These are phyloP conservation scores for Eutypa lata DNA, from an alignment of 2,329 filamentous ascomycete species.

Conservation along the genomic window DNA sequence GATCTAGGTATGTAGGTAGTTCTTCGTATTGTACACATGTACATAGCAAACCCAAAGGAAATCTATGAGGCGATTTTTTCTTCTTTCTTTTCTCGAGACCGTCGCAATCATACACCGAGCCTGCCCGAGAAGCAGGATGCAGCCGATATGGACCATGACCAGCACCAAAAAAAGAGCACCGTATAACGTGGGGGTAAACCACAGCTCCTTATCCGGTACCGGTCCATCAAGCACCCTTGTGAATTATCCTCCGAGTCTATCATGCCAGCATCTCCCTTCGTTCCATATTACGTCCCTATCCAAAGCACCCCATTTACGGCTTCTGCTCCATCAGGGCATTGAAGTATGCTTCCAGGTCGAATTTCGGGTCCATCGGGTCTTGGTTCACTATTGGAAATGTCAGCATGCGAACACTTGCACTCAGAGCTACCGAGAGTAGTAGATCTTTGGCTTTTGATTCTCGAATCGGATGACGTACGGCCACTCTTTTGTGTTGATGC, in stretches of 20 bases:
- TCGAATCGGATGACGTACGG: slow-evolving; percentile 29
- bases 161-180: neutral
- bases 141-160: neutral
- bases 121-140: slow-evolving; percentile 1
- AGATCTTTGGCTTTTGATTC: neutral
- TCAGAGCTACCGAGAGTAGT: neutral
- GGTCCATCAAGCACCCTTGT: slow-evolving; percentile 1
- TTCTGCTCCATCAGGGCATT: slow-evolving; percentile 57
- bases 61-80: slow-evolving; percentile 25
- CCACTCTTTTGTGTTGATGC: slow-evolving; percentile 29
- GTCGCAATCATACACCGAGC: slow-evolving; percentile 25
- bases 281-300: slow-evolving; percentile 19
- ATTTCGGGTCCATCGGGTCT: slow-evolving; percentile 82
- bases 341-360: slow-evolving; percentile 87
- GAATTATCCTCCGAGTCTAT: slow-evolving; percentile 19
- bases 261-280: slow-evolving; percentile 23
- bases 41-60: slow-evolving; percentile 28
- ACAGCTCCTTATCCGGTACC: slow-evolving; percentile 4
- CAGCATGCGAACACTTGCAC: slow-evolving; percentile 8
- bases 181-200: neutral
- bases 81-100: neutral
- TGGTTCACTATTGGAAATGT: slow-evolving; percentile 55
- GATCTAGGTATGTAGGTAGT: slow-evolving; percentile 20
- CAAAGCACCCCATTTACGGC: slow-evolving; percentile 35
- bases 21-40: slow-evolving; percentile 31